Base-by-base conservation (phyloP, 1,139 yeast genomes). In the Yamadazyma triangularis region DNA sequence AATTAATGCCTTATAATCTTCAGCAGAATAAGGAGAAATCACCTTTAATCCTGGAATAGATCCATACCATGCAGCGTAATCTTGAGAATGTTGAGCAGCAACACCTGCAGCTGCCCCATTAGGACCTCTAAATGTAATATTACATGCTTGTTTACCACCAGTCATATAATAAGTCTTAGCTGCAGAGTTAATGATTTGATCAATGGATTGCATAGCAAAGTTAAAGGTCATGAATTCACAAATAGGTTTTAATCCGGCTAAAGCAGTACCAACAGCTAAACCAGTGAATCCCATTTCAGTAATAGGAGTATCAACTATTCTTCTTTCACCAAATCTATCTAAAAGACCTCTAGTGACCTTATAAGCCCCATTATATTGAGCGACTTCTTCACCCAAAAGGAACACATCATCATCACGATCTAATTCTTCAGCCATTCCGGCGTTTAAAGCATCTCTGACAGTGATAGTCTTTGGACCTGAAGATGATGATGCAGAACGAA, bases 21-120 rank as follows among this genome's bases (percentile, higher is more conserved):
- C 96, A 33, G 97, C 86, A 35, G 94, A 80, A 70, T 81, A 91
- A 34, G 98, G 99, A 33, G 95, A 86, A 31, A 91, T 67, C 29
- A 91, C 99, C 73, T 93, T 91, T 59, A 91, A 75, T 60, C 98
- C 99, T 37, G 99, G 99, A 49, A 93, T 88, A 34, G 95, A 73
- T 47, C 96, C 97, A 68, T 93, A 91, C 98, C 98, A 91, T 33
- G 96, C 88, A 36, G 96, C 77, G 63, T 79, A 91, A 67, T 88
- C 95, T 70, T 91, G 99, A 25, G 98, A 91, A 70, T 91, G 99
- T 67, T 91, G 99, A 38, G 99, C 99, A 50, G 79, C 99, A 50
- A 91, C 98, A 76, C 98, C 97, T 29, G 96, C 96, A 49, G 98
- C 96, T 31, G 98, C 96, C 65, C 98, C 99, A 64, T 93, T 93